These are phyloP conservation scores for Trichophyton verrucosum DNA, from an alignment of 2,329 filamentous ascomycete genomes.

Conservation along the genomic window DNA sequence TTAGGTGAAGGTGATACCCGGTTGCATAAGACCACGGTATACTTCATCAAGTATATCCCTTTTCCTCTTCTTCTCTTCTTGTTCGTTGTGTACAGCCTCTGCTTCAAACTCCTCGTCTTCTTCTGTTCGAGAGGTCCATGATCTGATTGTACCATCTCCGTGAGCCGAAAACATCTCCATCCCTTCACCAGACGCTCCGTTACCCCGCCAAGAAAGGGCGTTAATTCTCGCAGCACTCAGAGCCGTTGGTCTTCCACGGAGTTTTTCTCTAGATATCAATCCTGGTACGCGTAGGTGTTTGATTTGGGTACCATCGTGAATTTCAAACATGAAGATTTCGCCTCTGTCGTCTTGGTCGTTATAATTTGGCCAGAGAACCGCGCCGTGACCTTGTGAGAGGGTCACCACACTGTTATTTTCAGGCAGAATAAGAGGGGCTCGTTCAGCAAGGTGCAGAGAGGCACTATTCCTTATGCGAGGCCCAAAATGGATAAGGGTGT, in stretches of 20 bases:
- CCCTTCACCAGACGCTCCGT: slow-evolving; percentile 43
- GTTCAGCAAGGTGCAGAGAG: slow-evolving; percentile 46
- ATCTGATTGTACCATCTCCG: slow-evolving; percentile 68
- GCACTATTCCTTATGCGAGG: slow-evolving; percentile 61
- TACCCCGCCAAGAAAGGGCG: slow-evolving; percentile 62
- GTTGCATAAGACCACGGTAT: slow-evolving; percentile 62
- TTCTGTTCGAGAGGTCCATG: slow-evolving; percentile 55
- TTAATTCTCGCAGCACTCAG: slow-evolving; percentile 54
- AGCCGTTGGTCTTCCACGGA: slow-evolving; percentile 32
- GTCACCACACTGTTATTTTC: slow-evolving; percentile 38
- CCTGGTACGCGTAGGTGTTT: slow-evolving; percentile 57
- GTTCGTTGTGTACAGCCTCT: slow-evolving; percentile 38
- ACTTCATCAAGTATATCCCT: slow-evolving; percentile 68
- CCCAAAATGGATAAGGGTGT: slow-evolving; percentile 80
- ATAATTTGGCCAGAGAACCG: slow-evolving; percentile 72
- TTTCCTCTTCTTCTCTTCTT: slow-evolving; percentile 50
- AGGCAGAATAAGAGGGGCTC: slow-evolving; percentile 53
- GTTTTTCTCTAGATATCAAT: slow-evolving; percentile 28
- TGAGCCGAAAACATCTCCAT: slow-evolving; percentile 71
- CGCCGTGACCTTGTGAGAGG: slow-evolving; percentile 42
- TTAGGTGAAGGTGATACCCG: slow-evolving; percentile 51
- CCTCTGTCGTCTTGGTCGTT: slow-evolving; percentile 49
- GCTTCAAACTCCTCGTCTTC: slow-evolving; percentile 38
- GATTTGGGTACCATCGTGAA: slow-evolving; percentile 63
- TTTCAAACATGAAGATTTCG: slow-evolving; percentile 65